Evolutionary conservation across 352 stramenopile genomes (phyloP), one percentile per base, ranked within the genome.

Genomic region (Globisporangium spiculum): DNA sequence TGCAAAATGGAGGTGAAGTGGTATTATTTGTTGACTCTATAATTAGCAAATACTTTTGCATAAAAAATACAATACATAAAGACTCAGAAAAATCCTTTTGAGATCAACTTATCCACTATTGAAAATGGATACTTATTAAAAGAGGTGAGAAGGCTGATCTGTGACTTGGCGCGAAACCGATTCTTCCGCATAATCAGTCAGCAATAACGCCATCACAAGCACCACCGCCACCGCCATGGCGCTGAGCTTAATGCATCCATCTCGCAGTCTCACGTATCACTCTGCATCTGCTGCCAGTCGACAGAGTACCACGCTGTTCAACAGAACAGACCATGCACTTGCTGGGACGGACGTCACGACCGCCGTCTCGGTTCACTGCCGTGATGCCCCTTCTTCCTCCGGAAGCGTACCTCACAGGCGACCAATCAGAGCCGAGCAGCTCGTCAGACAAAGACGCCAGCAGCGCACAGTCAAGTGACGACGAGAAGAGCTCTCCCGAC

Each of bases 381-480:
- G 67, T 73, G n/a, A 34, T 71, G 59, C 66, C 66, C 12, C 10
- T 46, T 46, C 38, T 46, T 20, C 38, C 38, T 20, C 38, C 12
- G 30, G 4, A 32, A 32, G 30, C 30, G 38, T 46, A 20, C 38
- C 59, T 71, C 60, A 38, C 59, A 61, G 30, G 30, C 44, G 66
- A 66, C 66, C 58, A 71, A 67, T 71, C 59, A 70, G 57, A 70
- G 24, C 12, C 10, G 34, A 46, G 38, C 38, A 69, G 64, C 64
- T 65, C 34, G 38, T 56, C 63, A 44, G 41, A 22, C n/a, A 60
- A 60, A 36, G 38, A 38, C 24, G 26, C 10, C 46, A 50, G n/a
- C 30, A 67, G 30, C 32, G 32, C 7, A 38, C 32, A 38, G 32
- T 41, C 24, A 61, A 26, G 24, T 18, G 57, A 54, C 60, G 36